Conservation (phyloP, 2,329 filamentous ascomycete species). For the Calonectria pseudoturangicola region DNA sequence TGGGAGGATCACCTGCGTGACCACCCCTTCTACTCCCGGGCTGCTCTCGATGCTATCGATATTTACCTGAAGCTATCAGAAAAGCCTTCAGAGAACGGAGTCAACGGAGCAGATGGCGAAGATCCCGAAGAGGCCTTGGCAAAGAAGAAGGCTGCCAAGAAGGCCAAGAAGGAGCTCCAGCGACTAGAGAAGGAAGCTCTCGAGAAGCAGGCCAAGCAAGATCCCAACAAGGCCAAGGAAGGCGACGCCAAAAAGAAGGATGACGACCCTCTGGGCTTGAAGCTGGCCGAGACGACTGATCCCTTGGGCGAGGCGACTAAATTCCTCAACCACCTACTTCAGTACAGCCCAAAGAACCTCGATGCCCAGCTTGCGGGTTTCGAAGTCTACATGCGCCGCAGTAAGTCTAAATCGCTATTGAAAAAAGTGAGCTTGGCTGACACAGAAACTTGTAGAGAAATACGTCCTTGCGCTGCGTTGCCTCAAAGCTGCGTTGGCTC, state of each 20-base stretch:
- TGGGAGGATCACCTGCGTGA: slow-evolving; percentile 96
- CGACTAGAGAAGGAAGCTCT: slow-evolving; percentile 84
- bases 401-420: slow-evolving; percentile 71
- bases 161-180: slow-evolving; percentile 85
- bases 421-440: slow-evolving; percentile 7
- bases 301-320: slow-evolving; percentile 92
- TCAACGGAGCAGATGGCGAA: slow-evolving; percentile 73
- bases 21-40: slow-evolving; percentile 93
- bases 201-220: slow-evolving; percentile 85
- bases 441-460: slow-evolving; percentile 76
- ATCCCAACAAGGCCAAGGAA: slow-evolving; percentile 85
- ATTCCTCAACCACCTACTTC: slow-evolving; percentile 87
- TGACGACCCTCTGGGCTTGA: slow-evolving; percentile 88
- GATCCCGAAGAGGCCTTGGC: slow-evolving; percentile 77
- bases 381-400: slow-evolving; percentile 89
- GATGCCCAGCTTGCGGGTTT: slow-evolving; percentile 91
- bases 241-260: slow-evolving; percentile 90
- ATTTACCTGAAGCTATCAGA: slow-evolving; percentile 89
- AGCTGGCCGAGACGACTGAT: slow-evolving; percentile 86
- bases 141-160: slow-evolving; percentile 91
- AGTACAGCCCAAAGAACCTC: slow-evolving; percentile 87
- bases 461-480: slow-evolving; percentile 91
- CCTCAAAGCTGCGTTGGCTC: slow-evolving; percentile 81
- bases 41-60: slow-evolving; percentile 86
- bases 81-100: slow-evolving; percentile 79